phyloP scores from a whole-genome alignment of 495 filamentous ascomycete genomes.

The Parmelia sp. region DNA sequence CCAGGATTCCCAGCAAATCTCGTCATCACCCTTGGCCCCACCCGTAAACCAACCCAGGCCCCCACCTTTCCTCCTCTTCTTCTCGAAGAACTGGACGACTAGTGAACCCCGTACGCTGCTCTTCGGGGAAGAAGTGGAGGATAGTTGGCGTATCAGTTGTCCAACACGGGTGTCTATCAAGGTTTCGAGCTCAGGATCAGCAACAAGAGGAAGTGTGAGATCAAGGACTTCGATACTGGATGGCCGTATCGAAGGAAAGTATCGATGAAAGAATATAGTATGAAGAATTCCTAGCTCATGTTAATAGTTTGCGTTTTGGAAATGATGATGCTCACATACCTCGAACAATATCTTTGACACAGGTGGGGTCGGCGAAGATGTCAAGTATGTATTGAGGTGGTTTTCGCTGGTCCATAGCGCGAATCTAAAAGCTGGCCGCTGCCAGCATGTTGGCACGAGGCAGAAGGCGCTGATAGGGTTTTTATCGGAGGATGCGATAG shows the following conservation, averaged over 20 bases:
- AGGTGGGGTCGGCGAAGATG: constrained; percentile 72
- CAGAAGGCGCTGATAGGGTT: background rate
- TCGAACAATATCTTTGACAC: constrained; percentile 86
- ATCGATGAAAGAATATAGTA: constrained; percentile 98
- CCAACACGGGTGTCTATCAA: constrained; percentile 83
- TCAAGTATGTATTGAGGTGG: constrained; percentile 80
- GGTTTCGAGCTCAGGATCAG: constrained; percentile 84
- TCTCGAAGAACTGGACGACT: constrained; percentile 91
- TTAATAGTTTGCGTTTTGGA: constrained; percentile 13
- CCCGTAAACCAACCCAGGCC: constrained; percentile 52
- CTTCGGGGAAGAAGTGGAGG: constrained; percentile 42
- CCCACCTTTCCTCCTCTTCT: constrained; percentile 66
- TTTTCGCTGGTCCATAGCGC: constrained; percentile 50
- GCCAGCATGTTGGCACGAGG: background rate
- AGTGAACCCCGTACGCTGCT: constrained; percentile 68
- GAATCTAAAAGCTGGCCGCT: background rate
- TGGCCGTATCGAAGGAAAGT: constrained; percentile 83
- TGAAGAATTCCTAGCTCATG: constrained; percentile 71
- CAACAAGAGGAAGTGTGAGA: constrained; percentile 80
- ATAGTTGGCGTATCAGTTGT: constrained; percentile 60
- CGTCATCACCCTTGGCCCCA: constrained; percentile 68
- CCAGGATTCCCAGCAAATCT: constrained; percentile 97
- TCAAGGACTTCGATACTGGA: constrained; percentile 84
- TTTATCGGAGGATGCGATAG: background rate
- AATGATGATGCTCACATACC: constrained; percentile 45